These are phyloP conservation scores for Pisolithus microcarpus DNA, from an alignment of 768 basidiomycete genomes.

Conservation along the genomic window DNA sequence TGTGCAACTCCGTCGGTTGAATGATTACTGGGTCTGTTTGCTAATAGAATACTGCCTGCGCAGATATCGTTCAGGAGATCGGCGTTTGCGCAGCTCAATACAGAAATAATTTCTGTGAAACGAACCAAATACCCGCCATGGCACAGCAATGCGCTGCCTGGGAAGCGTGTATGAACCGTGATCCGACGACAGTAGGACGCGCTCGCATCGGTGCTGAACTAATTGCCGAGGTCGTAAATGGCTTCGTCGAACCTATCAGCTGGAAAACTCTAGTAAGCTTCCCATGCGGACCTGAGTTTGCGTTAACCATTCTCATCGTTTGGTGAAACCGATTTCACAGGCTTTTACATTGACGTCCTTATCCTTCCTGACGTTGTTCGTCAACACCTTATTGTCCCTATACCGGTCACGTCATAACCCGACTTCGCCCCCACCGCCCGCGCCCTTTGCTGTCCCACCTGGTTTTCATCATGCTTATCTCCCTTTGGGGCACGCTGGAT, in stretches of 20 bases:
- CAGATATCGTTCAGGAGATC: conserved; percentile 91
- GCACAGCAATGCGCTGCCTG: conserved; percentile 77
- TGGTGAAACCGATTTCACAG: conserved; percentile 27
- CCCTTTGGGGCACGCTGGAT: conserved; percentile 39
- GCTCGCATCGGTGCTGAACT: conserved; percentile 90
- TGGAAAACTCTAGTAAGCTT: conserved; percentile 88
- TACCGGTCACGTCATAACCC: conserved; percentile 64
- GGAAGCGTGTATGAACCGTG: conserved; percentile 94
- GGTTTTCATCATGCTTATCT: conserved; percentile 44
- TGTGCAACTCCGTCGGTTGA: conserved; percentile 31
- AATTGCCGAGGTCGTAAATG: conserved; percentile 92
- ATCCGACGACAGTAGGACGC: conserved; percentile 83
- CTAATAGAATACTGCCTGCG: conserved; percentile 10
- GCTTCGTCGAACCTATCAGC: conserved; percentile 94
- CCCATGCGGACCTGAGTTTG: conserved; percentile 3
- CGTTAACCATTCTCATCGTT: conserved; percentile 12
- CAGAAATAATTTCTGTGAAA: conserved; percentile 76
- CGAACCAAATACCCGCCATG: conserved; percentile 80
- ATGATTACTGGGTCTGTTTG: conserved; percentile 7
- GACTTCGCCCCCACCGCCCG: conserved; percentile 18
- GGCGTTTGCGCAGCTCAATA: conserved; percentile 75
- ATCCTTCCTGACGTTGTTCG: conserved; percentile 69
- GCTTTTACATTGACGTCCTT: conserved; percentile 70
- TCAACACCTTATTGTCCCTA: conserved; percentile 72
- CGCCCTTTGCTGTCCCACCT: conserved; percentile 35